A percentile compares a stretch with the other conserved stretches of the same genome.
Conservation (phyloP, 495 filamentous ascomycete species). For the Recurvomyces mirabilis region DNA sequence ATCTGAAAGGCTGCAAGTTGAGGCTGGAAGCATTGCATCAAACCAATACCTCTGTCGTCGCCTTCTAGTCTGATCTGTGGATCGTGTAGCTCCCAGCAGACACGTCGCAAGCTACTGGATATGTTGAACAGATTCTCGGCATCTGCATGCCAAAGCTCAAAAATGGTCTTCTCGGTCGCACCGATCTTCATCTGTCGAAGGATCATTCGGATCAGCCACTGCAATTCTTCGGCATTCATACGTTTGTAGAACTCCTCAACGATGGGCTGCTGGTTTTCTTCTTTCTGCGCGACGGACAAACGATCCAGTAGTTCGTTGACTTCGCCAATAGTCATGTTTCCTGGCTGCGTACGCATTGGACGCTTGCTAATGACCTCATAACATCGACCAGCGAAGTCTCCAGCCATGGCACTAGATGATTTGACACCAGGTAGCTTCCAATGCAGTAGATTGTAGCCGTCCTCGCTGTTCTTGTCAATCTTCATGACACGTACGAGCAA, state of each 20-base stretch:
- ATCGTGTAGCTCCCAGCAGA: conserved; percentile 91
- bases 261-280: conserved; percentile 71
- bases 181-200: conserved; percentile 97
- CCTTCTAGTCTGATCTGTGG: conserved; percentile 61
- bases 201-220: conserved; percentile 91
- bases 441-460: conserved; percentile 73
- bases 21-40: conserved; percentile 97
- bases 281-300: conserved; percentile 61
- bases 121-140: conserved; percentile 84
- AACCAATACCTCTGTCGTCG: conserved; percentile 58
- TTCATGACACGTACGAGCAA: conserved; percentile 83
- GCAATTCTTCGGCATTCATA: conserved; percentile 89
- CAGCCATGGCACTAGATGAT: conserved; percentile 52
- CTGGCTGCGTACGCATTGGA: conserved; percentile 60
- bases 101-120: conserved; percentile 75
- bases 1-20: conserved; percentile 94
- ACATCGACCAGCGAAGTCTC: conserved; percentile 85
- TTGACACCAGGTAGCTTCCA: conserved; percentile 82
- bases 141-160: conserved; percentile 88
- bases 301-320: conserved; percentile 81
- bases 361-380: conserved; percentile 78
- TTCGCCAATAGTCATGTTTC: conserved; percentile 71
- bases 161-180: conserved; percentile 83
- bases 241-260: conserved; percentile 71
- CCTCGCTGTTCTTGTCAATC: conserved; percentile 82